Evolutionary conservation across 306 rosid species (phyloP), one percentile per base, ranked within the genome.

Genomic region (Neltuma alba): DNA sequence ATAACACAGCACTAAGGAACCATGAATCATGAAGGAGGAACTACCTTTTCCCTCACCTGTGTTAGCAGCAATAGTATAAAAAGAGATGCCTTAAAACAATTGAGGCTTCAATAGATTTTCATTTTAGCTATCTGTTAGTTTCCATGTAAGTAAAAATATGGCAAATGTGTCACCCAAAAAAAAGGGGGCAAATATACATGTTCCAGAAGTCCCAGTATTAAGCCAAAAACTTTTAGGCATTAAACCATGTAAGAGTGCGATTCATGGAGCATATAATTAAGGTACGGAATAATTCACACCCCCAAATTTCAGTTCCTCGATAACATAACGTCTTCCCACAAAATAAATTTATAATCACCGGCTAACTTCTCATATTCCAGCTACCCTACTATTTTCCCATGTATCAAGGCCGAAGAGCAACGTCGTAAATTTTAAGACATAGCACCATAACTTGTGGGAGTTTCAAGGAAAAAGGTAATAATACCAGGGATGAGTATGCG

Each of bases 401-500:
- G 68, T 18, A 6, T 50, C 54, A 23, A 14, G 13, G 13, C 18
- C 7, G 42, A 63, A 63, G 23, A 63, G 20, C 45, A 64, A 64
- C 20, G 16, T 34, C 47, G 15, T 37, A 36, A 66, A 66, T n/a
- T 66, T 37, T 11, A 38, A 23, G 9, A 66, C 20, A 15, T 36
- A 31, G 34, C 6, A 45, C 30, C 33, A 44, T 30, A 25, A 52
- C 9, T 28, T 45, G 50, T 38, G 30, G 23, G 52, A 38, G 62
- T 41, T 23, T 25, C n/a, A 44, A 44, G 15, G 58, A 6, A 45
- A 58, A 55, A 33, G 5, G 13, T 38, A 37, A 38, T 6, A 9
- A 30, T 30, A 93, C 98, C 97, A 5, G 87, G 79, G 82, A 79
- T 68, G 77, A 87, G 64, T 81, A 77, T 82, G 88, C 87, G 87